Conservation (phyloP, 177 flowering plant species). For the Vitis hybrid region DNA sequence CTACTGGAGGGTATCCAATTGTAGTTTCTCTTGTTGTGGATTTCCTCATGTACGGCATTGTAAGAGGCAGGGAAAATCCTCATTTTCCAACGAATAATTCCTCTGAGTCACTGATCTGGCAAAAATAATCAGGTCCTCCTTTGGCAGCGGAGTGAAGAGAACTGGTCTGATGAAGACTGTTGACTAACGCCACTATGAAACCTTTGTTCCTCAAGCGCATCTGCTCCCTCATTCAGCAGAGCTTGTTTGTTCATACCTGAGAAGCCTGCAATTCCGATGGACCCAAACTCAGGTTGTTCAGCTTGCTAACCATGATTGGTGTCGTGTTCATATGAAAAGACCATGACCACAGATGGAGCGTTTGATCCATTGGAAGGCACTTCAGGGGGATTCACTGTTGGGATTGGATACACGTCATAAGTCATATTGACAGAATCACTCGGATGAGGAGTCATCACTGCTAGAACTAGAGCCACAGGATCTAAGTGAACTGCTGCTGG, state of each 20-base stretch:
- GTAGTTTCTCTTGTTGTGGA: neutral
- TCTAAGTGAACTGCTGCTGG: too few relatives aligned
- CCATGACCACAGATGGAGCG: conserved; percentile 71
- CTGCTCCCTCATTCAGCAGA: conserved; percentile 54
- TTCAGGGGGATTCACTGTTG: conserved; percentile 53
- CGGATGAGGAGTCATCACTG: conserved; percentile 35
- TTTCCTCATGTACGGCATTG: too few relatives aligned
- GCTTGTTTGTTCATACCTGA: conserved; percentile 49
- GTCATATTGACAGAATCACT: conserved; percentile 50
- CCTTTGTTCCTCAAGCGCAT: conserved; percentile 51
- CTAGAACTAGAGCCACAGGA: too few relatives aligned
- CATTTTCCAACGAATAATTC: too few relatives aligned
- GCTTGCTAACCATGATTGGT: conserved; percentile 44
- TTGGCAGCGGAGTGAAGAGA: conserved; percentile 68
- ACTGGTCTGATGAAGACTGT: conserved; percentile 75
- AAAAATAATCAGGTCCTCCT: conserved; percentile 63
- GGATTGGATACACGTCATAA: conserved; percentile 69
- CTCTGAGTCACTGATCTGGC: conserved; percentile 6
- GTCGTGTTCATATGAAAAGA: conserved; percentile 78
- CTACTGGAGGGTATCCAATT: conserved; percentile 27
- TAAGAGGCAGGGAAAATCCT: too few relatives aligned
- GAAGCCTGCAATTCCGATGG: conserved; percentile 63
- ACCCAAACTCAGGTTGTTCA: conserved; percentile 92
- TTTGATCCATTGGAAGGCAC: conserved; percentile 57
- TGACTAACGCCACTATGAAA: conserved; percentile 48